A percentile compares a stretch with the other conserved stretches of the same genome.
Evolutionary conservation across 2,329 filamentous ascomycete genomes (phyloP).

Genomic region (Tolypocladium cylindrosporum): DNA sequence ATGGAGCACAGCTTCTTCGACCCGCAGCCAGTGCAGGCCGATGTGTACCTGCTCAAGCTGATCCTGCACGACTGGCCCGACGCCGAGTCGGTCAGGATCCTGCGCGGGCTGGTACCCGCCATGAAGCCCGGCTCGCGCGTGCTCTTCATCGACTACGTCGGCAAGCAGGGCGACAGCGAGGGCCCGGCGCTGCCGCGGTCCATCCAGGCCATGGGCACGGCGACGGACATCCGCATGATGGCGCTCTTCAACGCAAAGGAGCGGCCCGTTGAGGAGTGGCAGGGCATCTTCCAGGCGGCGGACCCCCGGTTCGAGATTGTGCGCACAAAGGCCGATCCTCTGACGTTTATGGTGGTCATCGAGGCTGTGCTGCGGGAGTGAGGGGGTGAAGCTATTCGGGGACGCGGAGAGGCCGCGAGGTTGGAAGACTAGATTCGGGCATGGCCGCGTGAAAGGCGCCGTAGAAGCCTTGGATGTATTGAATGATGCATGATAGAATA

Average conservation of each 20-base stretch:
- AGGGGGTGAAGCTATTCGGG: neutral
- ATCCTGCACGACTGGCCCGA: conserved; percentile 49
- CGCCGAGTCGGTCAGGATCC: conserved; percentile 26
- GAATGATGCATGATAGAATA: neutral
- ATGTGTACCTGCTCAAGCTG: conserved; percentile 41
- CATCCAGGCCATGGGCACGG: conserved; percentile 26
- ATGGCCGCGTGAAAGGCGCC: neutral
- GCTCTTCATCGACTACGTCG: conserved; percentile 27
- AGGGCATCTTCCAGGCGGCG: conserved; percentile 30
- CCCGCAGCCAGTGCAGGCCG: conserved; percentile 28
- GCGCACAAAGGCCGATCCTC: conserved; percentile 22
- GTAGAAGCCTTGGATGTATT: neutral
- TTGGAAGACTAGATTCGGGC: neutral
- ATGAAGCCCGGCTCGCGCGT: conserved; percentile 32
- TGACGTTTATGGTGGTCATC: conserved; percentile 25
- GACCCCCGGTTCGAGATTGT: conserved; percentile 34
- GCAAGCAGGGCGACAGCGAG: conserved; percentile 18
- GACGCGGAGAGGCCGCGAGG: neutral
- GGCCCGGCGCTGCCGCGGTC: conserved; percentile 18
- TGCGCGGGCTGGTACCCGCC: conserved; percentile 30
- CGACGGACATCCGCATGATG: conserved; percentile 40
- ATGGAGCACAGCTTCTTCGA: conserved; percentile 27
- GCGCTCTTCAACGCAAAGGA: conserved; percentile 38
- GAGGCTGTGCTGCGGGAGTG: conserved; percentile 25
- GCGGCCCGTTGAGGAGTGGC: conserved; percentile 34